These are phyloP conservation scores for Salvia miltiorrhiza DNA, from an alignment of 257 asterid species.

Conservation along the genomic window DNA sequence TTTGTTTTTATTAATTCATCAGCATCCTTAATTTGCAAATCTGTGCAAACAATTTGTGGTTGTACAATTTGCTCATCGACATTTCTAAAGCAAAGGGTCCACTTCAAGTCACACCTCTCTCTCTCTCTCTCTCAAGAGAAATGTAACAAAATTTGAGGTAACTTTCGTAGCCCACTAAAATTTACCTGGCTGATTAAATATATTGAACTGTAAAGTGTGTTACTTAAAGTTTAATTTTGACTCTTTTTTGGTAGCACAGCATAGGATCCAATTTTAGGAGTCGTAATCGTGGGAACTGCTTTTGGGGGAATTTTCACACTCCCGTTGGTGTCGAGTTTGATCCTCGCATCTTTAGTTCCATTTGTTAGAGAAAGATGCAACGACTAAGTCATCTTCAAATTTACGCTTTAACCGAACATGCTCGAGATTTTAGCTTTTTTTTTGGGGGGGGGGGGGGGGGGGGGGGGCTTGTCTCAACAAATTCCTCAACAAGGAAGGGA, in stretches of 20 bases:
- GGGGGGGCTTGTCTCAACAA: background rate
- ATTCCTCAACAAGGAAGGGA: background rate
- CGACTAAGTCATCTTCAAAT: background rate
- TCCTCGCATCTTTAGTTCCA: background rate
- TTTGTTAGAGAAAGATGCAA: background rate
- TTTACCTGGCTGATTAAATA: background rate
- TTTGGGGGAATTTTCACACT: slow-evolving; percentile 3
- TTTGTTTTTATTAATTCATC: background rate
- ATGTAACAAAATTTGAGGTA: background rate
- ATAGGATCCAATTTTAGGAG: slow-evolving; percentile 22
- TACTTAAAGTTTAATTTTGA: background rate
- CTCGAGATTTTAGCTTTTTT: background rate
- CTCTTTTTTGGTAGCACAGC: slow-evolving; percentile 3
- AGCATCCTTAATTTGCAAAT: slow-evolving; percentile 6
- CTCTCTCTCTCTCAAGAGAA: too few relatives aligned
- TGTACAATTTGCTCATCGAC: background rate
- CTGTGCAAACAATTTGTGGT: background rate
- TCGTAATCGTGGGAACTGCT: background rate
- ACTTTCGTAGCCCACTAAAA: background rate
- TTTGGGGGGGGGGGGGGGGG: too few relatives aligned
- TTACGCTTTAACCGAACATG: background rate
- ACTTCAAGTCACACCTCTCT: too few relatives aligned
- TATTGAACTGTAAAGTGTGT: background rate
- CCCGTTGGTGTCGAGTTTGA: background rate
- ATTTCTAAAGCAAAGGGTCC: too few relatives aligned